Evolutionary conservation across 2,329 filamentous ascomycete species (phyloP).

Genomic region (Hymenoscyphus fraxineus): DNA sequence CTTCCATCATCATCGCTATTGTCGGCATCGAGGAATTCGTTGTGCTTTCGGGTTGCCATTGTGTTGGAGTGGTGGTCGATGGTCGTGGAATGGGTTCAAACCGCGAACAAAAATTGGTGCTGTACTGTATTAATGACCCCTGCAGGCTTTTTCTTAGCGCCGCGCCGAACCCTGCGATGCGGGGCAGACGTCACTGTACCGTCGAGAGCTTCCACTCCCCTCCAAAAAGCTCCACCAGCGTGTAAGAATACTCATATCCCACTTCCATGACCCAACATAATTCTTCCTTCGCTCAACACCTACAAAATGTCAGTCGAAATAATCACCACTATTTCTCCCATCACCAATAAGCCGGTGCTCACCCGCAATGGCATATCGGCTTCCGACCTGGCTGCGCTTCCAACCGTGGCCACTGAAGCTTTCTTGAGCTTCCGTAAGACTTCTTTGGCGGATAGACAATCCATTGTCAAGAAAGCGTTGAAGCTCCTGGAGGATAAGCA

Average conservation of each 20-base stretch:
- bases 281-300: not conserved
- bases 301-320: conserved; percentile 58
- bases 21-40: conserved; percentile 63
- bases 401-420: conserved; percentile 66
- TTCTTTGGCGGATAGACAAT: conserved; percentile 68
- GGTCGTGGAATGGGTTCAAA: not conserved
- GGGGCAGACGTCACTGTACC: conserved; percentile 10
- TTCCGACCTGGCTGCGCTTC: conserved; percentile 67
- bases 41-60: conserved; percentile 68
- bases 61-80: conserved; percentile 14
- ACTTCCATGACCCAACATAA: conserved; percentile 7
- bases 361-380: conserved; percentile 71
- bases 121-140: not conserved
- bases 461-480: conserved; percentile 77
- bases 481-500: conserved; percentile 65
- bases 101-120: conserved; percentile 9
- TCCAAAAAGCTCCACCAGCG: not conserved
- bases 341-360: conserved; percentile 79
- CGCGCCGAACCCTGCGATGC: not conserved
- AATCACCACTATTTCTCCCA: conserved; percentile 80
- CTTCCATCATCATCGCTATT: conserved; percentile 51
- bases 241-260: conserved; percentile 7
- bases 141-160: conserved; percentile 2
- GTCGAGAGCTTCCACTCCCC: conserved; percentile 5
- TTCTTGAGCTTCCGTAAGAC: conserved; percentile 77